These are phyloP conservation scores for Phellopilus nigrolimitatus DNA, from an alignment of 1,284 basidiomycete species.

Conservation along the genomic window DNA sequence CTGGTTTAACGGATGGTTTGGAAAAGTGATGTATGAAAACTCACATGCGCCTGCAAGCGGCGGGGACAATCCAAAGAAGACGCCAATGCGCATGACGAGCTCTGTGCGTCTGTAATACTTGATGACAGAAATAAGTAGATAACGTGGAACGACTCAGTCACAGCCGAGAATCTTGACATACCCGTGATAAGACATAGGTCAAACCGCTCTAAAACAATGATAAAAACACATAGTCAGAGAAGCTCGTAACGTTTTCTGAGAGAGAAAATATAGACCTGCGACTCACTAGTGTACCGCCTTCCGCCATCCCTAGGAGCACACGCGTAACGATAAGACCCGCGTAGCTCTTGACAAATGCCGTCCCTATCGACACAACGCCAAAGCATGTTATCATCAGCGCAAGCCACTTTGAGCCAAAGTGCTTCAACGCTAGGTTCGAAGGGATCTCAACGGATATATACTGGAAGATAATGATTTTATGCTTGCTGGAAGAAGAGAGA, in stretches of 20 bases:
- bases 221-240: not conserved
- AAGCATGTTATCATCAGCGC: slow-evolving; percentile 22
- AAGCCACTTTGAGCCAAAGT: slow-evolving; percentile 22
- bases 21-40: slow-evolving; percentile 21
- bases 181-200: slow-evolving; percentile 20
- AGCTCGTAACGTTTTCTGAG: not conserved
- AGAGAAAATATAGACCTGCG: not conserved
- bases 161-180: not conserved
- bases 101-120: slow-evolving; percentile 42
- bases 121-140: not conserved
- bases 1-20: not conserved
- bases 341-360: slow-evolving; percentile 28
- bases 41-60: slow-evolving; percentile 41
- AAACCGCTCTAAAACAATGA: slow-evolving; percentile 16
- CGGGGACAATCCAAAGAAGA: slow-evolving; percentile 41
- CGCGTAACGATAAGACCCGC: slow-evolving; percentile 28
- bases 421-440: slow-evolving; percentile 23
- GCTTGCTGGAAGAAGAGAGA: slow-evolving; percentile 24
- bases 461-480: too few species aligned
- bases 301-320: slow-evolving; percentile 30
- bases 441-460: slow-evolving; percentile 23
- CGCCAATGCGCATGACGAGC: slow-evolving; percentile 39
- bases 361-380: slow-evolving; percentile 27
- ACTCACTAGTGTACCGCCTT: slow-evolving; percentile 29
- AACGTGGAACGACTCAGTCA: not conserved